These are phyloP conservation scores for Wolfiporia cocos DNA, from an alignment of 1,284 basidiomycete genomes.

Conservation along the genomic window DNA sequence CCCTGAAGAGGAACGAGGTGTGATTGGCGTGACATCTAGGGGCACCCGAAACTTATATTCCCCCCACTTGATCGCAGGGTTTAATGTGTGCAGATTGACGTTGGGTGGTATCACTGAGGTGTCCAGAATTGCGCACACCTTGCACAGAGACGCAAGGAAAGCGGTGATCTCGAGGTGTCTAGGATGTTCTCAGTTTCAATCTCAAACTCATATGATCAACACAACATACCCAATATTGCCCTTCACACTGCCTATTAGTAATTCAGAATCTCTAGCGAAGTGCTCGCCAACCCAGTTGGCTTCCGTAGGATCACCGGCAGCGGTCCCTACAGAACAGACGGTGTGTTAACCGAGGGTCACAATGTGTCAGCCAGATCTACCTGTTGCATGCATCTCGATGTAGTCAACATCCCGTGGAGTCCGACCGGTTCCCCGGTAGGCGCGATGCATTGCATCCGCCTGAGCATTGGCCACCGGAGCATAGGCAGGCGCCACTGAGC, in stretches of 20 bases:
- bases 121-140: constrained; percentile 35
- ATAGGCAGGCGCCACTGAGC: constrained; percentile 28
- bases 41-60: constrained; percentile 23
- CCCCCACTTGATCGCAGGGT: constrained; percentile 35
- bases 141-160: constrained; percentile 37
- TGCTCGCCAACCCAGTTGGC: constrained; percentile 39
- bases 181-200: constrained; percentile 24
- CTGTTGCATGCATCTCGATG: constrained; percentile 44
- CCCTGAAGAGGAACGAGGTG: constrained; percentile 23
- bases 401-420: constrained; percentile 36
- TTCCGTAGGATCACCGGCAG: constrained; percentile 43
- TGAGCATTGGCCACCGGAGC: constrained; percentile 34
- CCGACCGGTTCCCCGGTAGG: constrained; percentile 23
- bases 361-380: constrained; percentile 18
- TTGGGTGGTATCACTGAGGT: constrained; percentile 32
- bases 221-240: constrained; percentile 38
- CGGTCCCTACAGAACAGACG: constrained; percentile 27
- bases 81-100: constrained; percentile 28
- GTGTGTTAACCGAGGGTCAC: too few species aligned
- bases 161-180: constrained; percentile 37
- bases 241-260: constrained; percentile 39
- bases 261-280: constrained; percentile 25
- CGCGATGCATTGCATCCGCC: constrained; percentile 28
- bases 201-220: too few species aligned
- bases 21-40: constrained; percentile 15